These are phyloP conservation scores for Sclerotinia sclerotiorum DNA, from an alignment of 2,329 filamentous ascomycete species.

Conservation along the genomic window DNA sequence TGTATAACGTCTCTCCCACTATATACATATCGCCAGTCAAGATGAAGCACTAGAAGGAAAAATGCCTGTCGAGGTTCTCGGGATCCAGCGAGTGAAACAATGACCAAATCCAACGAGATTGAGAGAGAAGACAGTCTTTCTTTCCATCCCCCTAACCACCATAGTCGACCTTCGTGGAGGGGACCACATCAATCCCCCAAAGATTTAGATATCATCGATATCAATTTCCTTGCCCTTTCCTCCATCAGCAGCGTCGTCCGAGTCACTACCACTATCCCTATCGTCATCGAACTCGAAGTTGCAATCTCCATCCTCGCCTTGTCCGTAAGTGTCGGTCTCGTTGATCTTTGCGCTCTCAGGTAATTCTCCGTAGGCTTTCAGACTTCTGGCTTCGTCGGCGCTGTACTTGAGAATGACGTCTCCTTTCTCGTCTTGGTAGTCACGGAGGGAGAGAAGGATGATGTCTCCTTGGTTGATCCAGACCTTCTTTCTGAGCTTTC, in stretches of 20 bases:
- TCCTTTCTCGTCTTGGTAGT: slow-evolving; percentile 93
- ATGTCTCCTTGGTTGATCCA: slow-evolving; percentile 99
- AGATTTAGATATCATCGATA: slow-evolving; percentile 83
- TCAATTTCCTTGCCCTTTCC: slow-evolving; percentile 75
- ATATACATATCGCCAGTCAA: slow-evolving; percentile 36
- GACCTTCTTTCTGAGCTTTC: slow-evolving; percentile 99
- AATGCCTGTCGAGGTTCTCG: slow-evolving; percentile 42
- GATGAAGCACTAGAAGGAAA: slow-evolving; percentile 35
- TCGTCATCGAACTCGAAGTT: slow-evolving; percentile 99
- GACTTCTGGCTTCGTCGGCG: slow-evolving; percentile 88
- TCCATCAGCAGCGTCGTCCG: slow-evolving; percentile 47
- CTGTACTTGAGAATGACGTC: slow-evolving; percentile 95
- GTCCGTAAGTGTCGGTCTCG: slow-evolving; percentile 93
- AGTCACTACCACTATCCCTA: slow-evolving; percentile 59
- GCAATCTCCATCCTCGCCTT: slow-evolving; percentile 90
- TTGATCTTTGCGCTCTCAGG: slow-evolving; percentile 99
- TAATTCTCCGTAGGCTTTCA: slow-evolving; percentile 97
- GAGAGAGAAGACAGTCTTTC: slow-evolving; percentile 66
- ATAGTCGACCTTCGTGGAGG: slow-evolving; percentile 6
- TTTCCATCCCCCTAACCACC: slow-evolving; percentile 32
- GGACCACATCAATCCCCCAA: not conserved
- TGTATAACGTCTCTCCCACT: slow-evolving; percentile 53
- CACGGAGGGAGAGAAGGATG: slow-evolving; percentile 81
- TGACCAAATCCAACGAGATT: slow-evolving; percentile 43
- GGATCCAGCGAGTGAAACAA: slow-evolving; percentile 30